These are phyloP conservation scores for Aspergillus unguis DNA, from an alignment of 2,329 filamentous ascomycete species.

Conservation along the genomic window DNA sequence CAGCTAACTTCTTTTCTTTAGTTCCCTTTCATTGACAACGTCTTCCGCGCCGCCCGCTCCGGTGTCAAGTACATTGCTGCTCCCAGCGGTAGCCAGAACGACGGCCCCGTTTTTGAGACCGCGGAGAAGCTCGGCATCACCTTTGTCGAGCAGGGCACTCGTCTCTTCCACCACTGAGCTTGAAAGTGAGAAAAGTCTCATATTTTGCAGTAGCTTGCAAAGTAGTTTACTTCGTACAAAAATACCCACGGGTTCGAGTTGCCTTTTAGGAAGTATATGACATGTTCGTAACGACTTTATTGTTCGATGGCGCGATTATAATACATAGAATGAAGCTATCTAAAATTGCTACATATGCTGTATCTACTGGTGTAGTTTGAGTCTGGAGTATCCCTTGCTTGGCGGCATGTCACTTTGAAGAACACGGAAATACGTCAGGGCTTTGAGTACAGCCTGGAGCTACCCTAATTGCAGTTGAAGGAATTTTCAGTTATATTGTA, in stretches of 20 bases:
- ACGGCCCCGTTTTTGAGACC: conserved; percentile 62
- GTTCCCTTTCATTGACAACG: conserved; percentile 99
- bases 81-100: conserved; percentile 68
- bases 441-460: too few species aligned
- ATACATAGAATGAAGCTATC: too few species aligned
- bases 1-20: conserved; percentile 7
- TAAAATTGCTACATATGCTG: too few species aligned
- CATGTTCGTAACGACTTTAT: conserved; percentile 4
- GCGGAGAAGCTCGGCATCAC: conserved; percentile 89
- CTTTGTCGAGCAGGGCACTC: conserved; percentile 91
- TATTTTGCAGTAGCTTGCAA: not conserved
- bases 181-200: not conserved
- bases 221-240: not conserved
- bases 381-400: not conserved
- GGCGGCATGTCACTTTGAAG: not conserved
- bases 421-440: too few species aligned
- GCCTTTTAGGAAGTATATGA: not conserved
- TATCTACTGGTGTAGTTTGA: not conserved
- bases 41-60: conserved; percentile 83
- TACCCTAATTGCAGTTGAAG: too few species aligned
- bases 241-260: conserved; percentile 8
- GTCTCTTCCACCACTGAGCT: conserved; percentile 87
- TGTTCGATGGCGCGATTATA: conserved; percentile 3
- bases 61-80: conserved; percentile 96
- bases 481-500: too few species aligned